Conservation (phyloP, 345 rosid species). For the Citrus australasica region DNA sequence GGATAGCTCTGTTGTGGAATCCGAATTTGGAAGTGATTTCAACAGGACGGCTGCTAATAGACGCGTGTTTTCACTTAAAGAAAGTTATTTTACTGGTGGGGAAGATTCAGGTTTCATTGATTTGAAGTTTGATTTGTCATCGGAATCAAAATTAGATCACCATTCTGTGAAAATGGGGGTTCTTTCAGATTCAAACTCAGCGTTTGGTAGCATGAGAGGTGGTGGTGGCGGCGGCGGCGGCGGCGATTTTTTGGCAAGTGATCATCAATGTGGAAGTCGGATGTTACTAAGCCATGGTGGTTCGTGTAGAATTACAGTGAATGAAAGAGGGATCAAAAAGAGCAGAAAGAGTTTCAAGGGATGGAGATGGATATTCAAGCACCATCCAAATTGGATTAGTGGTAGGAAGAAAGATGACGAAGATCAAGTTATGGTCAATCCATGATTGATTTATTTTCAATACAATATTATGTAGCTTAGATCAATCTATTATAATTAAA, state of each 20-base stretch:
- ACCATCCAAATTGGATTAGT: slow-evolving; percentile 37
- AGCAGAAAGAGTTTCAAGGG: slow-evolving; percentile 85
- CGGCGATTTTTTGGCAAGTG: slow-evolving; percentile 30
- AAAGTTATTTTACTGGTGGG: slow-evolving; percentile 61
- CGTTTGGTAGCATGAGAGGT: slow-evolving; percentile 55
- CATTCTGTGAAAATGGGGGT: slow-evolving; percentile 22
- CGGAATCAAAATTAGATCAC: slow-evolving; percentile 29
- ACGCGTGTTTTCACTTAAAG: slow-evolving; percentile 68
- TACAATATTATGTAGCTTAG: slow-evolving; percentile 8
- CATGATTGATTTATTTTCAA: slow-evolving; percentile 1
- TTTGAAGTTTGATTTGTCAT: slow-evolving; percentile 67
- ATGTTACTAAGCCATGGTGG: slow-evolving; percentile 34
- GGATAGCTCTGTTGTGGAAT: slow-evolving; percentile 29
- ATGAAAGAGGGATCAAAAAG: slow-evolving; percentile 65
- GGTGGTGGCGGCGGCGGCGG: slow-evolving; percentile 34
- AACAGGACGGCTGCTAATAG: slow-evolving; percentile 30
- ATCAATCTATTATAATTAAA: slow-evolving; percentile 1
- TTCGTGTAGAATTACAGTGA: slow-evolving; percentile 59
- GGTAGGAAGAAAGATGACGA: slow-evolving; percentile 35
- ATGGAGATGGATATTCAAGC: slow-evolving; percentile 90
- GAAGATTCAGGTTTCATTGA: slow-evolving; percentile 90
- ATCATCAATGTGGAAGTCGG: slow-evolving; percentile 23
- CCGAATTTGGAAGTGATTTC: slow-evolving; percentile 20
- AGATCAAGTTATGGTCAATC: slow-evolving; percentile 24
- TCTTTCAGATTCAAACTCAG: slow-evolving; percentile 37